Evolutionary conservation across 306 rosid genomes (phyloP).

Genomic region (Trifolium repens): DNA sequence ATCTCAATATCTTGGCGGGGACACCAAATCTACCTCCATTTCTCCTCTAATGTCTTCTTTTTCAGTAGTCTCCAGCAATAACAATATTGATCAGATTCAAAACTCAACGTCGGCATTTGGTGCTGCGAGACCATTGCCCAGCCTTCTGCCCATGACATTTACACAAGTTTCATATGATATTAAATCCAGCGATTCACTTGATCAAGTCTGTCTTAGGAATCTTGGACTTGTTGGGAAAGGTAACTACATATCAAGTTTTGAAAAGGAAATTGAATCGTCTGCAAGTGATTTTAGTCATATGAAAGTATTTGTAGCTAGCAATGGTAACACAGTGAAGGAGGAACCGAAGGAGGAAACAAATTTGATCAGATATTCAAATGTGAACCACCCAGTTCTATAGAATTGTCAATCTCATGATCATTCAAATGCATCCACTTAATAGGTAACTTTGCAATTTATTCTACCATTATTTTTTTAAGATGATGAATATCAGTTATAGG

Average conservation of each 20-base stretch:
- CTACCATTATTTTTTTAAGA: constrained; percentile 28
- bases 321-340: constrained; percentile 56
- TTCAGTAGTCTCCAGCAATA: constrained; percentile 45
- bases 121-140: constrained; percentile 44
- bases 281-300: constrained; percentile 50
- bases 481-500: constrained; percentile 26
- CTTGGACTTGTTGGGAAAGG: constrained; percentile 61
- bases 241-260: constrained; percentile 55
- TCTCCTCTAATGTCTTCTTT: constrained; percentile 41
- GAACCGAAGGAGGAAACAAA: constrained; percentile 67
- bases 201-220: constrained; percentile 44
- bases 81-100: constrained; percentile 45
- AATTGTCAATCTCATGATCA: constrained; percentile 53
- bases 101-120: constrained; percentile 46
- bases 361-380: constrained; percentile 45
- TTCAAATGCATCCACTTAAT: constrained; percentile 55
- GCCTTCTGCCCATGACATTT: constrained; percentile 14
- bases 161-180: constrained; percentile 39
- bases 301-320: constrained; percentile 49
- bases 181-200: constrained; percentile 14
- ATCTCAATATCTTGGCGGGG: constrained; percentile 51
- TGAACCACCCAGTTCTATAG: constrained; percentile 44
- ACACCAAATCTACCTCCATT: constrained; percentile 44
- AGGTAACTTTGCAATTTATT: constrained; percentile 47
- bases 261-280: constrained; percentile 56